Conservation (phyloP, 2,329 filamentous ascomycete species). For the Fusarium nisikadoi region DNA sequence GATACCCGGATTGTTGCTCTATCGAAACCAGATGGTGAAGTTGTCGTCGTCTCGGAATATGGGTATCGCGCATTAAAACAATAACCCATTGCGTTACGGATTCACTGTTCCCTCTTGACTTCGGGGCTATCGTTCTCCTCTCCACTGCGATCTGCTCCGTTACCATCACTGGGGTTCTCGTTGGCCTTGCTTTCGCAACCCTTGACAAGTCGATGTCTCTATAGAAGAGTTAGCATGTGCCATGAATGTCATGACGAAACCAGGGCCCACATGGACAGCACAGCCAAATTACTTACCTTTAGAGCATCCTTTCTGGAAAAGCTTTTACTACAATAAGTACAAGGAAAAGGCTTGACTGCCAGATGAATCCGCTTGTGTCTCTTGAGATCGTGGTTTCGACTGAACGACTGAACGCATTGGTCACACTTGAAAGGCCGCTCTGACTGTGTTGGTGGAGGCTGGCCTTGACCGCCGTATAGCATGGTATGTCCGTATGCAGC, state of each 20-base stretch:
- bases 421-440: conserved; percentile 97
- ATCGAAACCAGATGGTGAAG: conserved; percentile 1
- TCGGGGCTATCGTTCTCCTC: conserved; percentile 41
- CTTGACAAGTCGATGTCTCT: conserved; percentile 73
- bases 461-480: conserved; percentile 67
- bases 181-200: conserved; percentile 61
- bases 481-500: conserved; percentile 66
- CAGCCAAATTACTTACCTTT: conserved; percentile 72
- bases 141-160: conserved; percentile 36
- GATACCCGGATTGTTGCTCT: not conserved
- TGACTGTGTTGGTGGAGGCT: conserved; percentile 60
- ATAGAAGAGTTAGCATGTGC: conserved; percentile 32
- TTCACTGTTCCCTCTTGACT: conserved; percentile 40
- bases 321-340: conserved; percentile 90
- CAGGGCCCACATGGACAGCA: not conserved
- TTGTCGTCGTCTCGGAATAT: conserved; percentile 24
- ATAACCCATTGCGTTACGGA: conserved; percentile 1
- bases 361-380: conserved; percentile 95
- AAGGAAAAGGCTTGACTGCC: conserved; percentile 95
- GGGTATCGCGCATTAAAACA: conserved; percentile 21
- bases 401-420: conserved; percentile 91
- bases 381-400: conserved; percentile 95
- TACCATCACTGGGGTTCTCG: conserved; percentile 41
- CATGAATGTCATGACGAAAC: not conserved
- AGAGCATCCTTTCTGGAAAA: conserved; percentile 97